Base-by-base conservation (phyloP, 345 rosid genomes). In the Brassica carinata region DNA sequence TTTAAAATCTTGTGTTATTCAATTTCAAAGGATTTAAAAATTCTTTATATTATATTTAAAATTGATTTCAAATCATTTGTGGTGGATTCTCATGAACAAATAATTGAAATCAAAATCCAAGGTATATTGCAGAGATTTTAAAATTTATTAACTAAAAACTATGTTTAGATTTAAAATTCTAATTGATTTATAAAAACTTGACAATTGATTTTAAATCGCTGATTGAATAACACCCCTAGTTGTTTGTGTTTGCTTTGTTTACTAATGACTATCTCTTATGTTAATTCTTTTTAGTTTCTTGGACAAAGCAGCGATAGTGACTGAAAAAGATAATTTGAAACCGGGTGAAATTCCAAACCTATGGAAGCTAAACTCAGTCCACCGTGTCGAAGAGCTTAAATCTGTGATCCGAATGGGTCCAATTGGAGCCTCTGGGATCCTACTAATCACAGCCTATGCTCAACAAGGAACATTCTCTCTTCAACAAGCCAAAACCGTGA, bases 401-500 rank as follows among this genome's bases (percentile, higher is more conserved):
- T 85, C 94, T 0, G 67, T 94, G 34, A 85, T 94, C 75, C 80
- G 98, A 29, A 94, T 94, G 98, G 92, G 90, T 59, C 98, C 98
- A 0, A 90, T 94, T 8, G 90, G 98, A 94, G 96, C 89, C 1
- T 76, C 98, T 0, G 98, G 97, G 1, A 92, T 94, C 64, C 88
- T 92, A 31, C 89, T 92, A 8, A 85, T 86, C 84, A 87, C 94
- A 19, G 93, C 98, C 5, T 90, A 94, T 36, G 94, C 93, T 2
- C 98, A 94, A 74, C 97, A 94, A 71, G 63, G 64, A 86, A 94
- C 98, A 4, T 94, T 94, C 86, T 90, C 97, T 14, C 83, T 94
- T 57, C 93, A 90, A 75, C 98, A 94, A 80, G 96, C 98, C 71
- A 89, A 86, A 74, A 86, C 93, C 76, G 90, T 89, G 97, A 76